Evolutionary conservation across 495 filamentous ascomycete species (phyloP).

Genomic region (Aspergillus haitiensis): DNA sequence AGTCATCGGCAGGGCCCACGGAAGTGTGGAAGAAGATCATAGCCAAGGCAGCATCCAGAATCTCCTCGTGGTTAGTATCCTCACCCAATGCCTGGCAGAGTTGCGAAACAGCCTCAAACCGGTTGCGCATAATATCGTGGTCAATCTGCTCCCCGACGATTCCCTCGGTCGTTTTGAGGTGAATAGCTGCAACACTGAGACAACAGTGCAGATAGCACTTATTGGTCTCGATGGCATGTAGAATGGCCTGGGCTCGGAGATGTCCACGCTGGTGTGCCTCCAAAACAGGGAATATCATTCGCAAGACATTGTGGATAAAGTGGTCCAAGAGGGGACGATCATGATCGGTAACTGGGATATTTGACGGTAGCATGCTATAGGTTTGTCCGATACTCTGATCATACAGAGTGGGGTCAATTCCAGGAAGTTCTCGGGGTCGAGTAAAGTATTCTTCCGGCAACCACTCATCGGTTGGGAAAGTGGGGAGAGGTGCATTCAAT

Average conservation of each 20-base stretch:
- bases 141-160: constrained; percentile 76
- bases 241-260: constrained; percentile 73
- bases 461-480: constrained; percentile 73
- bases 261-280: constrained; percentile 84
- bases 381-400: constrained; percentile 25
- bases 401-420: constrained; percentile 51
- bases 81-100: constrained; percentile 79
- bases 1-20: constrained; percentile 81
- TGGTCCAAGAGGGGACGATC: constrained; percentile 87
- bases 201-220: constrained; percentile 94
- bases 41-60: constrained; percentile 89
- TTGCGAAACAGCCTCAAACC: constrained; percentile 81
- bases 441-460: constrained; percentile 70
- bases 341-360: constrained; percentile 83
- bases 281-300: constrained; percentile 85
- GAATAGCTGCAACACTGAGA: constrained; percentile 91
- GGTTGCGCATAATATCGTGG: constrained; percentile 89
- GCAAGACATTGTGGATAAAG: constrained; percentile 85
- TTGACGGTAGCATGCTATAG: constrained; percentile 55
- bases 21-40: constrained; percentile 98
- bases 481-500: constrained; percentile 60
- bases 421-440: constrained; percentile 26
- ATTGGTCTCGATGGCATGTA: constrained; percentile 84
- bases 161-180: constrained; percentile 76
- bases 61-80: constrained; percentile 80